Base-by-base conservation (phyloP, 257 asterid species). In the Fraxinus cuspidata region DNA sequence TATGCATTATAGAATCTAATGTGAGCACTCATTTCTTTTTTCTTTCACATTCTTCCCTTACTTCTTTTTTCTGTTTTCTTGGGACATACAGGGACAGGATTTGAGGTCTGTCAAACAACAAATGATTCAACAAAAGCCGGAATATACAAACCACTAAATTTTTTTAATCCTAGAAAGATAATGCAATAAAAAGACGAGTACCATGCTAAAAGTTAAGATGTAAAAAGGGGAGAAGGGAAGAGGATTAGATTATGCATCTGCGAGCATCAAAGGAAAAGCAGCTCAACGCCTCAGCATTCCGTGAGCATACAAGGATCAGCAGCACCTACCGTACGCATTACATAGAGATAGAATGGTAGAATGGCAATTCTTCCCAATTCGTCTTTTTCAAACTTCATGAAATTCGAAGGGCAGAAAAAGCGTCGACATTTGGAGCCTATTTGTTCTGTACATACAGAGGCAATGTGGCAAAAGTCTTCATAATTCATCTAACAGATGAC, bases 391-490 rank as follows among this genome's bases (percentile, higher is more conserved):
- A 96, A 96, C 89, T 96, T 96, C 99, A 96, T 96, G 92, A 96
- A 96, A 89, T 96, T 94, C 10, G 99, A 96, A 74, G 99, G 98
- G 80, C 98, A 93, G 84, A 96, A 93, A 86, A 96, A 96, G 58
- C 97, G 96, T 69, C 97, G 92, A 81, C 97, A 90, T 87, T 96
- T 96, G 75, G 94, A 90, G 84, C 99, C 99, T 82, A 96, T 96
- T 86, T 96, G 99, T 84, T 93, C 98, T 60, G 98, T 86, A 84
- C 99, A 96, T 76, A 96, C 97, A 4, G 99, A 89, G 84, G 99
- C 99, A 80, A 96, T 96, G 91, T 96, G 98, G 94, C 99, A 96
- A 85, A 96, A 96, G 92, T 96, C 99, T 86, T 96, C 99, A 84
- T 96, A 96, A 80, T 96, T 96, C 99, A 96, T 96, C 99, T 96